Base-by-base conservation (phyloP, 2,329 filamentous ascomycete genomes). In the Pseudocercospora vitis region DNA sequence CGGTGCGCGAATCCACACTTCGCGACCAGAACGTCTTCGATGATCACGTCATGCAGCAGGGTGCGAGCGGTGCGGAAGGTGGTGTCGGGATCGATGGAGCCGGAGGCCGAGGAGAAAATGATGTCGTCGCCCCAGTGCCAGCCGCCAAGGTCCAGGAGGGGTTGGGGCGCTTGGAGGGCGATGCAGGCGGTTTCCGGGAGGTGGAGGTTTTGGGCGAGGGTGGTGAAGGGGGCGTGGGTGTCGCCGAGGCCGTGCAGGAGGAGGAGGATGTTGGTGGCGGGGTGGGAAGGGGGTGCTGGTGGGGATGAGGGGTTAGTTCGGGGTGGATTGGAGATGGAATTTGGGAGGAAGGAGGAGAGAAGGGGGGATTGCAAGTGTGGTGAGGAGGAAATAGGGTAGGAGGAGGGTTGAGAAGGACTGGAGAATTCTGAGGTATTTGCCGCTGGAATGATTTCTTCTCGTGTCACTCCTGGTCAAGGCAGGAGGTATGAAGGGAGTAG, bases 241-340 rank as follows among this genome's bases (percentile, higher is more conserved):
- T 95, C 91, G 58, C 91, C 91, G 9, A 95, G 81, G 59, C 90
- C 90, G 71, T 95, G 91, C 53, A 95, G 83, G 48, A 95, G 81
- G 66, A 95, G 74, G 57, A 95, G 82, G 62, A 95, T 78, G 63
- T 91, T 86, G 37, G 84, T 87, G 7, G 86, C 82, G 9, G 81
- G 80, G 56, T 87, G 82, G 21, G 68, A 67, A 26, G 63, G 58
- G 31, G 80, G 65, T 11, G 76, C 74, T 66, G 71, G 64, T 35
- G 66, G 7, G 11, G 2, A 14, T 14, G 9, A 11, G 46, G 21
- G 55, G 47, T n/a, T 26, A 19, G 9, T 33, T 9, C 29, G 26
- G 8, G 32, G 48, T 26, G 48, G 5, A 29, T 9, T 26, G 8
- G 6, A n/a, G 14, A 0, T n/a, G 14, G 29, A 35, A 28, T 16